Evolutionary conservation across 371 early-diverging fungal genomes (phyloP), one percentile per base, ranked within the genome.

Genomic region (Syncephalastrum monosporum): DNA sequence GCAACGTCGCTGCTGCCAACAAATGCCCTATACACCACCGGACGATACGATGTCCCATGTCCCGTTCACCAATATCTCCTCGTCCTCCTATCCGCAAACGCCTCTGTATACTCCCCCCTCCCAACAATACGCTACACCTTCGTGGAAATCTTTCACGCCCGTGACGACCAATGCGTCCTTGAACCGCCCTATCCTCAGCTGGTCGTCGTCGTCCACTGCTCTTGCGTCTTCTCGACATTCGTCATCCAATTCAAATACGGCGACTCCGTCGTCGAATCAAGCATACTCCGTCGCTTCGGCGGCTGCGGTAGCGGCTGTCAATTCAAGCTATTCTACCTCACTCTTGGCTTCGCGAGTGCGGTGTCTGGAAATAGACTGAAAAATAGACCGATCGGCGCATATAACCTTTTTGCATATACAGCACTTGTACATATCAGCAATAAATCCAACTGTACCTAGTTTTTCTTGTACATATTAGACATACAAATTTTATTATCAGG

Each of bases 171-270:
- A 29, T 38, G 42, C 25, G 47, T 41, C 49, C 44, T 17, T 64
- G 7, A 66, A 67, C 50, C 70, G 63, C 53, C 75, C 75, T 2
- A 71, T 74, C 49, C 50, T 74, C 63, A 74, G 75, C 67, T 74
- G 74, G 74, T 74, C 74, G 56, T 21, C 47, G 44, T 42, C 43
- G 25, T 42, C 50, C 50, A 45, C 33, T 50, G 29, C 63, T 54
- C 14, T 66, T 49, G 46, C 56, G 24, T 56, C 60, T 19, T 59
- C 56, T 27, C 51, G 50, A 43, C 64, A 58, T 38, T 29, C 50
- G 16, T 47, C 59, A 23, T 41, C 51, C 41, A 33, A 33, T 10
- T 33, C 38, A 33, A 33, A 5, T 33, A 33, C 38, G 38, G 38
- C 38, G 38, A 33, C 38, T 50, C 33, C 48, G 47, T 27, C 51